Evolutionary conservation across 805 yeast species (phyloP).

Genomic region (Candida vaughaniae): DNA sequence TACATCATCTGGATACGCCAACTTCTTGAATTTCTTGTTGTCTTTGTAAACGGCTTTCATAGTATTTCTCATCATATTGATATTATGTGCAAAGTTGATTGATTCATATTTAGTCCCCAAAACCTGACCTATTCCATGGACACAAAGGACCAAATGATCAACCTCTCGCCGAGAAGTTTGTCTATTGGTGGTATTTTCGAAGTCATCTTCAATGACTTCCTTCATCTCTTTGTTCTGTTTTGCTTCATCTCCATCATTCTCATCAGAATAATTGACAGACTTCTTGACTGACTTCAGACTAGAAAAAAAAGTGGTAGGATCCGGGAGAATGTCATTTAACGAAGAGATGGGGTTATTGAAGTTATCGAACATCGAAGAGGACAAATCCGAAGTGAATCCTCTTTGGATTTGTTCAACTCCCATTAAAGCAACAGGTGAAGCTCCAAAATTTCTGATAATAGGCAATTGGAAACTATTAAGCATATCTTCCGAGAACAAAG

Average conservation of each 20-base stretch:
- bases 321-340: slow-evolving; percentile 32
- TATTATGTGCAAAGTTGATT: slow-evolving; percentile 83
- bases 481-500: slow-evolving; percentile 44
- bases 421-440: slow-evolving; percentile 34
- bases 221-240: slow-evolving; percentile 33
- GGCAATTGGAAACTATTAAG: slow-evolving; percentile 38
- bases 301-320: slow-evolving; percentile 22
- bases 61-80: slow-evolving; percentile 61
- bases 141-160: slow-evolving; percentile 74
- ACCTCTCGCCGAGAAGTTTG: slow-evolving; percentile 33
- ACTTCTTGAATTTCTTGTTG: slow-evolving; percentile 36
- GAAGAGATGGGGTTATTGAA: slow-evolving; percentile 34
- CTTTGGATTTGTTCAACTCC: slow-evolving; percentile 52
- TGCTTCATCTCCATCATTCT: slow-evolving; percentile 11
- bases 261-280: slow-evolving; percentile 13
- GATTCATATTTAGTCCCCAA: slow-evolving; percentile 76
- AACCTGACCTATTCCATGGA: slow-evolving; percentile 94
- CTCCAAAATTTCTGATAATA: slow-evolving; percentile 35
- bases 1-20: slow-evolving; percentile 30
- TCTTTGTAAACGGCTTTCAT: slow-evolving; percentile 51
- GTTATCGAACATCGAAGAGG: slow-evolving; percentile 29
- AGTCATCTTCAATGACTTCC: slow-evolving; percentile 49
- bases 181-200: slow-evolving; percentile 32
- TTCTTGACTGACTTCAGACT: slow-evolving; percentile 18
- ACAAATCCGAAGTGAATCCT: slow-evolving; percentile 44